Base-by-base conservation (phyloP, 1,284 basidiomycete species). In the Apiotrichum mycotoxinovorans region DNA sequence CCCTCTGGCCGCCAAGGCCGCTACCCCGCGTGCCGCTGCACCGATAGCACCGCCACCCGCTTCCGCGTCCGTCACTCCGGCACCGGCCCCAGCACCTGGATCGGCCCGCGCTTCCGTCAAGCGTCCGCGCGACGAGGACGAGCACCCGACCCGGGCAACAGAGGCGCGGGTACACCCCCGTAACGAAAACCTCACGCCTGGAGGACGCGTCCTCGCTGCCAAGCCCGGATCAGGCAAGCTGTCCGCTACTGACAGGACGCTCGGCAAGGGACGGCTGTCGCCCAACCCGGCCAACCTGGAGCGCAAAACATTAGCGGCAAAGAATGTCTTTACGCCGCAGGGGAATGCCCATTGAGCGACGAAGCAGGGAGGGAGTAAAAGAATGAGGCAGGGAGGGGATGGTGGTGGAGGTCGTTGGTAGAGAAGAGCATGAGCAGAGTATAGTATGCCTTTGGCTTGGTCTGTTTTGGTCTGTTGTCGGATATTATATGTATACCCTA, bases 101-200 rank as follows among this genome's bases (percentile, higher is more conserved):
- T 48, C 18, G 25, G 45, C 7, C 53, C 53, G 4, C 10, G 34
- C 22, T 47, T 46, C 46, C 1, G 22, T 18, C 30, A 63, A 63
- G 56, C 61, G 61, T 7, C 52, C 57, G 18, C 55, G 60, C 9
- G 61, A 59, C n/a, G 61, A 60, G 4, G 61, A 57, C 12, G 49
- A 41, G 11, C 42, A 56, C 12, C 49, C 20, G 12, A 4, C 5
- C 8, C 20, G 17, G 5, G 25, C 34, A 9, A 37, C 42, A 2
- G 59, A 57, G 42, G 52, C 47, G 15, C 53, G 59, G 23, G 49
- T 61, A 1, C 52, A 55, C 20, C 12, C 33, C n/a, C 23, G 26
- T 14, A 22, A 37, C 33, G 46, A 48, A 33, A 48, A 48, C 33
- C 17, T 4, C 22, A 48, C 46, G 8, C 46, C 46, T 3, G 10